Conservation (phyloP, 1,284 basidiomycete species). For the Earliella scabrosa region DNA sequence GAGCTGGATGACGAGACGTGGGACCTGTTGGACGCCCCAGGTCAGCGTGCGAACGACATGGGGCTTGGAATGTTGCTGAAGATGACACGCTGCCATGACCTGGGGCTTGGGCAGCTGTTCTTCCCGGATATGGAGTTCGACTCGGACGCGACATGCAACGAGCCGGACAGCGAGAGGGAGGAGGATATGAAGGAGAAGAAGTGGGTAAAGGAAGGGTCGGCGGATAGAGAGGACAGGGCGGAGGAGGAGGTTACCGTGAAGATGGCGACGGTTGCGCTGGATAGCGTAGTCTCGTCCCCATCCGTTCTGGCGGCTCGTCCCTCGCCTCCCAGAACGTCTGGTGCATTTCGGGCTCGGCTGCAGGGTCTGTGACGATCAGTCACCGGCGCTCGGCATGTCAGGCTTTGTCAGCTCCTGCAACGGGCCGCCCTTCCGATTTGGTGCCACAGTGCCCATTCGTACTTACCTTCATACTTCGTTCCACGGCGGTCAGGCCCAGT, state of each 20-base stretch:
- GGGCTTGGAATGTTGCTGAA: slow-evolving; percentile 69
- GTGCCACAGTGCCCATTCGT: no score
- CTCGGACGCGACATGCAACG: slow-evolving; percentile 12
- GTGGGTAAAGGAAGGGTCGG: background rate
- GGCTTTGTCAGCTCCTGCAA: no score
- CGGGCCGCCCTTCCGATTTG: no score
- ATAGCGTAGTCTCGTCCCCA: no score
- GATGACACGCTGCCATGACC: slow-evolving; percentile 75
- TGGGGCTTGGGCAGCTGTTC: slow-evolving; percentile 74
- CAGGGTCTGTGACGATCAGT: no score
- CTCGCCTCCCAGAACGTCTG: no score
- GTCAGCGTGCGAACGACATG: slow-evolving; percentile 42
- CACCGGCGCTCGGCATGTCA: no score
- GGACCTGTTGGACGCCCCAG: slow-evolving; percentile 54
- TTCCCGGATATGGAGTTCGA: slow-evolving; percentile 44
- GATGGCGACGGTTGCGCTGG: background rate
- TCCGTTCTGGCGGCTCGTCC: no score
- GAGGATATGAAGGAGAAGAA: background rate
- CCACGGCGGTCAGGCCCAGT: no score
- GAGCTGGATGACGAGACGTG: slow-evolving; percentile 71
- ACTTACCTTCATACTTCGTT: no score
- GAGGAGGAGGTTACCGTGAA: background rate
- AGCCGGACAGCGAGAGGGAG: slow-evolving; percentile 2
- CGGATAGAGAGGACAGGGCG: background rate
- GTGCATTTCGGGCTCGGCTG: no score